Percentiles rank a stretch among this genome's conserved stretches.
Evolutionary conservation across 75 land plant genomes (phyloP).

Genomic region (Ceratopteris richardii): DNA sequence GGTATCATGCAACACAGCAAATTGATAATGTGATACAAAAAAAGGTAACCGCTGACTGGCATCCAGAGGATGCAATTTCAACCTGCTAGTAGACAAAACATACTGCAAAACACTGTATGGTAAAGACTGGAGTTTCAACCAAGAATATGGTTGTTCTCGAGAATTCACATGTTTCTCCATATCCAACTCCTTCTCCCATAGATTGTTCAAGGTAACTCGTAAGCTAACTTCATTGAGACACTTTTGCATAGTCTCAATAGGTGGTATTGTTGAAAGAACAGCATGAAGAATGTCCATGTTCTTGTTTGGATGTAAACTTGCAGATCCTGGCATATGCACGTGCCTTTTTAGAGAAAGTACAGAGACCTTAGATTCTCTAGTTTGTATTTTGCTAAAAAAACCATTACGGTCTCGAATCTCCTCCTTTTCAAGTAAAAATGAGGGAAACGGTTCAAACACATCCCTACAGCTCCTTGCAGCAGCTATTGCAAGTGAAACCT

Average conservation of each 20-base stretch:
- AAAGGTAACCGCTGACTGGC: background rate
- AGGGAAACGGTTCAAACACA: constrained; percentile 35
- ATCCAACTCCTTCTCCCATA: background rate
- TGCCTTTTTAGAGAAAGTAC: too few relatives aligned
- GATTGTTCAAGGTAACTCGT: constrained; percentile 2
- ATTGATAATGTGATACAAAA: constrained; percentile 11
- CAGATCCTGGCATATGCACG: background rate
- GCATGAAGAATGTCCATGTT: constrained; percentile 1
- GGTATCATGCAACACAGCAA: constrained; percentile 30
- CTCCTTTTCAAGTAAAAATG: constrained; percentile 12
- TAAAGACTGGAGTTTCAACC: constrained; percentile 5
- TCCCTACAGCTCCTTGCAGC: constrained; percentile 15
- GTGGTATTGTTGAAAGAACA: constrained; percentile 13
- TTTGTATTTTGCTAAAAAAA: constrained; percentile 16
- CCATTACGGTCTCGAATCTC: constrained; percentile 31
- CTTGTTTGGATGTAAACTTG: constrained; percentile 12
- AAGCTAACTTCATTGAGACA: constrained; percentile 18
- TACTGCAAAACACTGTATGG: constrained; percentile 24
- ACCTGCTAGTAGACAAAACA: constrained; percentile 21
- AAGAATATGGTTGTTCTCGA: background rate
- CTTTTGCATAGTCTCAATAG: constrained; percentile 8
- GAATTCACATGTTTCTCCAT: background rate
- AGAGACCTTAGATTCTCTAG: background rate
- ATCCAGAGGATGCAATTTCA: constrained; percentile 10
- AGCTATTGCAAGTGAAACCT: constrained; percentile 18